phyloP scores from a whole-genome alignment of 352 stramenopile genomes.

The Phytopythium oedochilum region DNA sequence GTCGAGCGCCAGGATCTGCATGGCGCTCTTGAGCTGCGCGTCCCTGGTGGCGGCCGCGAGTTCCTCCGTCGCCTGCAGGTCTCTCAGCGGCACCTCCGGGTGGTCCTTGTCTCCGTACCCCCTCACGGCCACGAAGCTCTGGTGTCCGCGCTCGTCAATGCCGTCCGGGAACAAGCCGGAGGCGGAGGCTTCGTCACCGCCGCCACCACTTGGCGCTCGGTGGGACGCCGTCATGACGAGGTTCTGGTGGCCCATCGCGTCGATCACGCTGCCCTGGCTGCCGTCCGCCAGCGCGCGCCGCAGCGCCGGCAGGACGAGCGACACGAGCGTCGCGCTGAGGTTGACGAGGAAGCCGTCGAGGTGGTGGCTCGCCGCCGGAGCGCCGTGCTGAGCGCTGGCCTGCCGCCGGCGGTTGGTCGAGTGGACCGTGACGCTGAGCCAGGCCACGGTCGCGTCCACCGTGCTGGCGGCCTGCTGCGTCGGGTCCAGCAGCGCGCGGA shows the following conservation, averaged over 20 bases:
- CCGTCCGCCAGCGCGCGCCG: constrained; percentile 6
- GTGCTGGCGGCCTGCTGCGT: constrained; percentile 37
- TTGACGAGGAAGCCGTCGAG: constrained; percentile 52
- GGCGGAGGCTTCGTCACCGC: too few relatives aligned
- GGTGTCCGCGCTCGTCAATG: constrained; percentile 17
- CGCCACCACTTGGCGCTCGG: not conserved
- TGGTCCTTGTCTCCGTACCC: constrained; percentile 18
- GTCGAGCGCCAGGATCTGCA: constrained; percentile 17
- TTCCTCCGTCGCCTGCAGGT: not conserved
- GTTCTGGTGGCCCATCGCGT: not conserved
- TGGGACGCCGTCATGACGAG: not conserved
- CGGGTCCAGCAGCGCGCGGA: constrained; percentile 27
- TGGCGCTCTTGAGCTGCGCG: constrained; percentile 8
- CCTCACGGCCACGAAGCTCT: constrained; percentile 14
- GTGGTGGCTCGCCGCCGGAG: constrained; percentile 27
- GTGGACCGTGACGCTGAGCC: constrained; percentile 22
- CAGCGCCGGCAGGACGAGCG: constrained; percentile 11
- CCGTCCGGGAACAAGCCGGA: not conserved
- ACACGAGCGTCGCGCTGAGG: constrained; percentile 21
- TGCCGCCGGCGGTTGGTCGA: constrained; percentile 38
- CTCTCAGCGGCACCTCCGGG: constrained; percentile 2
- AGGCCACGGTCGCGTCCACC: constrained; percentile 43
- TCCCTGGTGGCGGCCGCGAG: not conserved
- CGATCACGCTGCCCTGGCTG: constrained; percentile 13
- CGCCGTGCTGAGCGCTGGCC: constrained; percentile 11